Evolutionary conservation across 768 basidiomycete species (phyloP).

Genomic region (Ramaria sp.): DNA sequence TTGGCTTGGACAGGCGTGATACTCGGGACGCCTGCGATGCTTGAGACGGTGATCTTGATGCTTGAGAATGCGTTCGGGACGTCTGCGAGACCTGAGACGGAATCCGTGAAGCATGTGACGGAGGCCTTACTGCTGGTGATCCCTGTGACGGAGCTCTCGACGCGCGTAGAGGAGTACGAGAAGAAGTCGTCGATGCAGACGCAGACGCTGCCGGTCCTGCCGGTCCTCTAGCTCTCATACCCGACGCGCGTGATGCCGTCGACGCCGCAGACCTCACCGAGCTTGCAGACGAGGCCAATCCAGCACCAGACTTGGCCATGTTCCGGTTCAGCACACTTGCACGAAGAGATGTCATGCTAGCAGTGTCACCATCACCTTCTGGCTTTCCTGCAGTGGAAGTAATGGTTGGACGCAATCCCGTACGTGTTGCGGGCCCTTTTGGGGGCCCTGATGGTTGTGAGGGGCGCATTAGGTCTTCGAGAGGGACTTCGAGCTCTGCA

Average conservation of each 20-base stretch:
- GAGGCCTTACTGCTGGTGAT: neutral
- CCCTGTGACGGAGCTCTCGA: conserved; percentile 3
- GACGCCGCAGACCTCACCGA: conserved; percentile 20
- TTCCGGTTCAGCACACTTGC: conserved; percentile 30
- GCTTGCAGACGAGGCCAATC: conserved; percentile 23
- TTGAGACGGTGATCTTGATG: neutral
- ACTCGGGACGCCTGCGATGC: neutral
- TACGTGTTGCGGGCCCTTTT: conserved; percentile 25
- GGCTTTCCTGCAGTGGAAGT: conserved; percentile 12
- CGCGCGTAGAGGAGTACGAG: neutral
- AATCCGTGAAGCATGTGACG: neutral
- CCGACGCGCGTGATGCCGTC: conserved; percentile 9
- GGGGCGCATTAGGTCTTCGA: conserved; percentile 59
- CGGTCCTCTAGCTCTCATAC: conserved; percentile 14
- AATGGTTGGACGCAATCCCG: conserved; percentile 11
- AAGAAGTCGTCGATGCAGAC: conserved; percentile 1
- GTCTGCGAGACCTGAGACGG: conserved; percentile 2
- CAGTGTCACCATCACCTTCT: conserved; percentile 28
- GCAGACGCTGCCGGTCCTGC: conserved; percentile 21
- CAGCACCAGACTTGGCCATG: conserved; percentile 12
- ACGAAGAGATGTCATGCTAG: conserved; percentile 32
- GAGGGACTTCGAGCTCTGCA: conserved; percentile 68
- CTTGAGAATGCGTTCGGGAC: neutral
- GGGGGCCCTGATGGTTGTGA: conserved; percentile 22
- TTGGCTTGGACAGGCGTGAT: conserved; percentile 1